A percentile compares a stretch with the other conserved stretches of the same genome.
Conservation (phyloP, 192 early-diverging fungal genomes). For the Rhizoclosmatium globosum region DNA sequence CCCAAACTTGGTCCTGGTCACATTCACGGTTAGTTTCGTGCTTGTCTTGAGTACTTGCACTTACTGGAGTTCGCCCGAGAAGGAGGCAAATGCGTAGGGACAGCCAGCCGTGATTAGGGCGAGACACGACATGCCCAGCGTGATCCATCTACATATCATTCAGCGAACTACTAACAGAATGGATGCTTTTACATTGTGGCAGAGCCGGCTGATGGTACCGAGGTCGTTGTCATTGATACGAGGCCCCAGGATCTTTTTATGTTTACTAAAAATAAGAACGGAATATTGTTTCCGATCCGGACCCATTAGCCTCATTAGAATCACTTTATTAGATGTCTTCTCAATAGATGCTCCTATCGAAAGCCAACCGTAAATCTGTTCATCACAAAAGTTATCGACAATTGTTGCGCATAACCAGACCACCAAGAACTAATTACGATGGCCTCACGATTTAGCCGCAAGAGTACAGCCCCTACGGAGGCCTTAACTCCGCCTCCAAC, state of each 20-base stretch:
- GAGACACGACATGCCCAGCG: conserved; percentile 12
- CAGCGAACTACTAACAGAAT: background rate
- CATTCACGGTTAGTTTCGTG: background rate
- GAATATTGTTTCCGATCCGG: no score
- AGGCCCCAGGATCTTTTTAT: no score
- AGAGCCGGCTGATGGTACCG: background rate
- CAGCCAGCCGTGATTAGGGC: conserved; percentile 28
- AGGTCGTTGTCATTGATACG: background rate
- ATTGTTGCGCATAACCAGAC: no score
- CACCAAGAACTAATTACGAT: no score
- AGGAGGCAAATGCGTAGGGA: conserved; percentile 27
- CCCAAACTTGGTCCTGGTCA: conserved; percentile 9
- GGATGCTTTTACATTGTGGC: background rate
- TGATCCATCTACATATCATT: background rate
- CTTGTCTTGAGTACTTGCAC: background rate
- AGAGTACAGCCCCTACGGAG: no score
- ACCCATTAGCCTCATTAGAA: no score
- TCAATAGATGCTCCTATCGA: no score
- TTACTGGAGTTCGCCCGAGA: conserved; percentile 31
- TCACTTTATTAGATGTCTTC: no score
- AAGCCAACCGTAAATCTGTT: no score
- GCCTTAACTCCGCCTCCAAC: background rate
- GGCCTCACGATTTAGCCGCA: no score
- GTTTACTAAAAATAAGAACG: no score
- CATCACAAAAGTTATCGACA: no score